Evolutionary conservation across 2,329 filamentous ascomycete species (phyloP), one percentile per base, ranked within the genome.

Genomic region (Pyrenophora seminiperda): DNA sequence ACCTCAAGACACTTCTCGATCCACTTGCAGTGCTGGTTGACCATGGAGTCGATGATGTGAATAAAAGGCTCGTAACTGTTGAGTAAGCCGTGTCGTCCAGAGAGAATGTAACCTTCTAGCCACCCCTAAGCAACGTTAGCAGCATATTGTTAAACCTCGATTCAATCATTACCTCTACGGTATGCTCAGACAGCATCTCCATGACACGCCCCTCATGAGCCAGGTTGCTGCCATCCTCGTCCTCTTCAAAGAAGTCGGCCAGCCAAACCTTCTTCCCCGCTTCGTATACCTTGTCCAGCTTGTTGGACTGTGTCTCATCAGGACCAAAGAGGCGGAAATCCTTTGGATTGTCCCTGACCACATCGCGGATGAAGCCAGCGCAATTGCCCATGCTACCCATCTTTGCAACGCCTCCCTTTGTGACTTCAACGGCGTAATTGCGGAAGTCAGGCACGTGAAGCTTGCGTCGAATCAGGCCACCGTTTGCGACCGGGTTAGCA

Each of bases 21-120:
- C 88, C 88, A 91, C 72, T 92, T 92, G 77, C 87, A 90, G 75
- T 92, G 88, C 76, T 90, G 88, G 70, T 90, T 91, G 53, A 92
- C 88, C 88, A 92, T 92, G 1, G 86, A 90, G 72, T 91, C 88
- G 62, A 92, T 90, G 63, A 92, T 84, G 66, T 91, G 88, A 51
- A 91, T 89, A 67, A 92, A 92, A 0, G 88, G 87, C 71, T 92
- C 89, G 74, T 92, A 92, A 67, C 85, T 88, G 79, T 91, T 91
- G 51, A 92, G 81, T 51, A 92, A 70, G 10, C 89, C 88, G 58
- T 91, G 88, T 4, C 89, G 82, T 20, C 89, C 89, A 46, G 84
- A 89, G 2, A 92, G 79, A 33, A 90, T 74, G 67, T 91, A 92
- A 3, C 89, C 89, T 75, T 92, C 88, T 13, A 92, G 78, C 88